Base-by-base conservation (phyloP, 768 basidiomycete genomes). In the Amanita phalloides region DNA sequence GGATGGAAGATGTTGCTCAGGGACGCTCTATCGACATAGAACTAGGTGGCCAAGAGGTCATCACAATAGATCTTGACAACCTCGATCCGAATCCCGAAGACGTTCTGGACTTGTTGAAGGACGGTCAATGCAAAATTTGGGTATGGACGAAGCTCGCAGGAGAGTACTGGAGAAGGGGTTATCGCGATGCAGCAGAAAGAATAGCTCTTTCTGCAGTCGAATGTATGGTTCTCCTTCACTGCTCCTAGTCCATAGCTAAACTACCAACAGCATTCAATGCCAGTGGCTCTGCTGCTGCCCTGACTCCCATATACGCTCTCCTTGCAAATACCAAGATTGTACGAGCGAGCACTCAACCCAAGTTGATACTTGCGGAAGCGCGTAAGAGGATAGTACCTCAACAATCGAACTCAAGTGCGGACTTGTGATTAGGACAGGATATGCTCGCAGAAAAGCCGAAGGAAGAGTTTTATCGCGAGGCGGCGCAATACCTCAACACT, bases 31-130 rank as follows among this genome's bases (percentile, higher is more conserved):
- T 87, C 46, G 84, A 87, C 64, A 87, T 90, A 58, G 87, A 89
- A 60, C 73, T 90, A 4, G 83, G 83, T 35, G 79, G 83, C 6
- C 84, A 87, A 66, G 92, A 94, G 67, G 79, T 89, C 61, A 86
- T 94, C 54, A 86, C 88, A 20, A 84, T 97, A 54, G 89, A 95
- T 71, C 77, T 97, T 36, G 87, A 90, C 70, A 74, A 84, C 58
- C 82, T 98, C 47, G 86, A 90, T 65, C 81, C 82, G 3, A 82
- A 79, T 60, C 81, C 84, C 6, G 81, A 84, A 55, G 84, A 88
- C 54, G 80, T 90, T 2, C 68, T 86, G 45, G 82, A 86, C 58
- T 65, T 93, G 3, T 64, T 93, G 45, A 77, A 74, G 53, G 82
- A 87, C 28, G 84, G 84, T 0, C 78, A 82, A 51, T 88, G 84